Evolutionary conservation across 106 monocot genomes (phyloP), one percentile per base, ranked within the genome.

Genomic region (Dioscorea dumetorum): DNA sequence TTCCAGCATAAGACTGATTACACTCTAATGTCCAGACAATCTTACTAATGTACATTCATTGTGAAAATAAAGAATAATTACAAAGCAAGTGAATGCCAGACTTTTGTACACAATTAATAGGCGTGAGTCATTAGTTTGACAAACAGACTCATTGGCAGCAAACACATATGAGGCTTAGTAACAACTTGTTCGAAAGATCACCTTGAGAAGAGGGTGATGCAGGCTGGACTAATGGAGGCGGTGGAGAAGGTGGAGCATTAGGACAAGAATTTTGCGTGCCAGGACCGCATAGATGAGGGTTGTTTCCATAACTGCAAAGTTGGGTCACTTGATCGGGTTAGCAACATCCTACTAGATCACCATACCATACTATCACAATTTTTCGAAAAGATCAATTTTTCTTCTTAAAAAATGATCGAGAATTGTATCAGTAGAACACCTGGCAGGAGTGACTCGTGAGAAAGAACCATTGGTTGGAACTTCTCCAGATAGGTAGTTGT

Each of bases 401-500:
- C 22, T 23, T 18, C 4, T 19, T 21, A 0, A 14, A 49, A 60
- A 49, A 7, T 4, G 2, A 24, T 23, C 23, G 52, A 31, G 19
- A 35, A 57, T 19, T 33, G 11, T 33, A 21, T 11, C 0, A 17
- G 19, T 8, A 58, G 69, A 6, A 72, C 5, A 90, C 89, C 89
- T 90, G 77, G 85, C 81, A n/a, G 94, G 94, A 35, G 94, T 94
- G 68, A 94, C 90, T 28, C 87, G 75, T 68, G 84, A 83, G 74
- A 94, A 94, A 51, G 94, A 94, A 8, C 94, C 94, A 72, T 53
- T 85, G 5, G 90, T 80, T 64, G 94, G 94, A 66, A 94, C 94
- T 53, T 72, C 72, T 73, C 94, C 94, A 5, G 90, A 84, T 66
- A 94, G 76, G 72, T 87, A 77, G 84, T 94, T 94, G 74, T 72